Evolutionary conservation across 805 yeast genomes (phyloP), one percentile per base, ranked within the genome.

Genomic region (Zygosaccharomyces siamensis): DNA sequence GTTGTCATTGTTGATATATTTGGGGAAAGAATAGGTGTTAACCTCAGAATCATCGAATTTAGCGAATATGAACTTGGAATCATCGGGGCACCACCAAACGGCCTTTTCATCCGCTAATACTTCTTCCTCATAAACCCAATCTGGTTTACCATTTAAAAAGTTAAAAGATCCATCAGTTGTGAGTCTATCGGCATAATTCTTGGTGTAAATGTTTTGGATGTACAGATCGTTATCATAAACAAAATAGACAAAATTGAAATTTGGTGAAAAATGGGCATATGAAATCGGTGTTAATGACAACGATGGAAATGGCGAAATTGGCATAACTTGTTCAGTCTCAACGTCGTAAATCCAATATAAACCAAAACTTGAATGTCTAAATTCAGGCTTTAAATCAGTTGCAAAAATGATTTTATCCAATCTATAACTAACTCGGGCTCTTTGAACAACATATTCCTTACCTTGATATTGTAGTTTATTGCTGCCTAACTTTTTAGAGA

Each of bases 61-160:
- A 51, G 84, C 73, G 57, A 71, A 86, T 0, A 83, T 69, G 41
- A 85, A 52, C 46, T 69, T 70, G 1, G 78, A 62, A 54, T 83
- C 86, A 53, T 80, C 79, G 1, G 84, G 83, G 12, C 83, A 70
- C 89, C 92, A 86, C 86, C 89, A 85, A 10, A 85, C 68, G 0
- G 85, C 80, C 31, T 63, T 66, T 52, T 84, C 90, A 12, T 68
- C 57, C 0, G 74, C 75, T 10, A 81, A 66, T 1, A 86, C 86
- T 58, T 86, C 95, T 60, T 89, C 97, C 61, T 89, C 97, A 57
- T 89, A 89, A 6, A 88, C 95, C 97, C 97, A 89, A 62, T 89
- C 96, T 20, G 90, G 81, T 53, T 74, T 82, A 5, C 88, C 95
- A 56, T 86, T 82, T 51, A 76, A 73, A 3, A 84, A 68, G 14